Evolutionary conservation across 75 land plant genomes (phyloP), one percentile per base, ranked within the genome.

Genomic region (Pseudotsuga menziesii): DNA sequence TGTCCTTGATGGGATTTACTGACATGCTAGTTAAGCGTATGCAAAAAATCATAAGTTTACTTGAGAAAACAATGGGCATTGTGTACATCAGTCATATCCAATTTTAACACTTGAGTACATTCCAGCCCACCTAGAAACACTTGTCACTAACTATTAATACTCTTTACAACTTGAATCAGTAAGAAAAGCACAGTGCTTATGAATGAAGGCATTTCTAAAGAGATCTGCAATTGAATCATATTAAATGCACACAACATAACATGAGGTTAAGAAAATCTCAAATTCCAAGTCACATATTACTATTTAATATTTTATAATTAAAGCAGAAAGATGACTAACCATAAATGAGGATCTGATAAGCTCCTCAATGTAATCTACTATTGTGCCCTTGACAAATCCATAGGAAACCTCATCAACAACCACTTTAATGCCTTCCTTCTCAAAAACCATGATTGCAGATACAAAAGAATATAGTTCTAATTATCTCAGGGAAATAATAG

Each of bases 351-450:
- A 58, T n/a, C n/a, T n/a, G n/a, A n/a, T n/a, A n/a, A n/a, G n/a
- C n/a, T n/a, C n/a, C n/a, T n/a, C n/a, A n/a, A 85, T 86, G 82
- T 87, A 95, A 82, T 95, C 98, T 62, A 95, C 82, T 41, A 94
- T 93, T 52, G 98, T 92, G 52, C 98, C 98, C 75, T 91, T 93
- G 44, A 95, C 92, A 86, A 95, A 91, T 73, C 86, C 89, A 77
- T 80, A 91, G 20, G 98, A 95, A 60, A 93, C 79, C 25, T 91
- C 87, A 79, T 95, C 98, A 56, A 95, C 89, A 35, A 93, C 90
- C 82, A 95, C 60, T 79, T 93, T 95, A 3, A 90, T 90, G 29
- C 96, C 98, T 54, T 89, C 96, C 62, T 78, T 93, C 86, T 91
- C 98, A 82, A 93, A 95, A 76, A 91, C 80, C 61, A 96, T 95